Base-by-base conservation (phyloP, 805 yeast genomes). In the Pichia sporocuriosa region DNA sequence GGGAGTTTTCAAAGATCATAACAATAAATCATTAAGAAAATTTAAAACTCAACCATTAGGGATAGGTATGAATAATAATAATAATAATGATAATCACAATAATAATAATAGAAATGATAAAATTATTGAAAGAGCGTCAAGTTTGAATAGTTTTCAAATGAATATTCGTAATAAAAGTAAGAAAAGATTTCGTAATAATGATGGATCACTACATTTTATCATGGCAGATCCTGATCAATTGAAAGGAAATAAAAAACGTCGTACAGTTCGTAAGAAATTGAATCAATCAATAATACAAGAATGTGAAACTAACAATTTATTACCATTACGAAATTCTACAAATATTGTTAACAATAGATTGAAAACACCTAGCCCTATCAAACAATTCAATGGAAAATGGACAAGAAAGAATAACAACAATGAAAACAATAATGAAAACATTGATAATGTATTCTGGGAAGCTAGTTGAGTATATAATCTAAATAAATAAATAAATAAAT, bases 1-100 rank as follows among this genome's bases (percentile, higher is more conserved):
- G 42, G 65, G 65, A 8, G 58, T 60, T 12, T 60, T 60, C 43
- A 58, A 32, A 43, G 51, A 35, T 9, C 26, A 28, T 13, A 29
- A 24, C 4, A 13, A 27, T 23, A 40, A 35, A 31, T 22, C 39
- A 2, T 30, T 37, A 6, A 36, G 19, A n/a, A 35, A 41, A 22
- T 27, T 13, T 23, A 20, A 24, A 13, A 31, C 40, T 1, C 40
- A 35, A 15, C 45, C 42, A 21, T 26, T 15, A 26, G 29, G 29
- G 13, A 26, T 26, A 15, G 6, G 24, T 8, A 22, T 30, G 16
- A 17, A 29, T 10, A 24, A 31, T 32, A 30, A 23, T n/a, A 28
- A 25, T 15, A 37, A 12, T 11, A 32, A 31, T 9, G 27, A 32
- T 6, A n/a, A 9, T 17, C 16, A 20, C 16, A 26, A 15, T 32